Conservation (phyloP, 352 stramenopile genomes). For the Pythium periplocum region DNA sequence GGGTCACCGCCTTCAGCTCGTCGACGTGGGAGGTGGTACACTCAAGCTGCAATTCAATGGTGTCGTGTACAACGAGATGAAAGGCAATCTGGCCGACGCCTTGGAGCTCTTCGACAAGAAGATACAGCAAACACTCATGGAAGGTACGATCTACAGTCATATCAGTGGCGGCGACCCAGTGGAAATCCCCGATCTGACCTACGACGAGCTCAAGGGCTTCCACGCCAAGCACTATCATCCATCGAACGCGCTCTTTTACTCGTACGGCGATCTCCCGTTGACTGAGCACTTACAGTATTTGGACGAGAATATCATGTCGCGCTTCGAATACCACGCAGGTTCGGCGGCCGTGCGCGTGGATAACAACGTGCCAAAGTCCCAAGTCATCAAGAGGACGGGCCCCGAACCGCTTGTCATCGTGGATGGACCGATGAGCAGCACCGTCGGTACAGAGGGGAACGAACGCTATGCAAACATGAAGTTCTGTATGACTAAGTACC, state of each 20-base stretch:
- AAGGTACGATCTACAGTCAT: conserved; percentile 82
- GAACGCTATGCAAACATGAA: conserved; percentile 63
- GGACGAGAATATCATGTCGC: conserved; percentile 55
- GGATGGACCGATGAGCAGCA: conserved; percentile 50
- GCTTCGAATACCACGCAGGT: conserved; percentile 55
- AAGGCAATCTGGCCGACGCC: conserved; percentile 95
- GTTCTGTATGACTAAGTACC: conserved; percentile 70
- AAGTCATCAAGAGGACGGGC: conserved; percentile 24
- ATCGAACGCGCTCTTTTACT: conserved; percentile 87
- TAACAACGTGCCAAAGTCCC: conserved; percentile 26
- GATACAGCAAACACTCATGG: conserved; percentile 90
- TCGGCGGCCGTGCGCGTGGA: conserved; percentile 47
- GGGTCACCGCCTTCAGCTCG: conserved; percentile 69
- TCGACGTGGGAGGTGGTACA: conserved; percentile 22
- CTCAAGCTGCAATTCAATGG: conserved; percentile 75
- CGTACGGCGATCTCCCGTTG: conserved; percentile 83
- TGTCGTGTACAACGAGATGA: conserved; percentile 99
- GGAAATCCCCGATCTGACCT: conserved; percentile 68
- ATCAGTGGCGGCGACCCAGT: conserved; percentile 74
- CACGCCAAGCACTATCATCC: conserved; percentile 85
- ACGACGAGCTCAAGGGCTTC: conserved; percentile 74
- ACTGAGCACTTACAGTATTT: conserved; percentile 73
- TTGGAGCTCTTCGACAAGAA: conserved; percentile 91
- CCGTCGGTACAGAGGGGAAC: too few species aligned
- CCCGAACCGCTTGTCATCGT: conserved; percentile 31